Evolutionary conservation across 2,329 filamentous ascomycete genomes (phyloP).

Genomic region (Colletotrichum sp.): DNA sequence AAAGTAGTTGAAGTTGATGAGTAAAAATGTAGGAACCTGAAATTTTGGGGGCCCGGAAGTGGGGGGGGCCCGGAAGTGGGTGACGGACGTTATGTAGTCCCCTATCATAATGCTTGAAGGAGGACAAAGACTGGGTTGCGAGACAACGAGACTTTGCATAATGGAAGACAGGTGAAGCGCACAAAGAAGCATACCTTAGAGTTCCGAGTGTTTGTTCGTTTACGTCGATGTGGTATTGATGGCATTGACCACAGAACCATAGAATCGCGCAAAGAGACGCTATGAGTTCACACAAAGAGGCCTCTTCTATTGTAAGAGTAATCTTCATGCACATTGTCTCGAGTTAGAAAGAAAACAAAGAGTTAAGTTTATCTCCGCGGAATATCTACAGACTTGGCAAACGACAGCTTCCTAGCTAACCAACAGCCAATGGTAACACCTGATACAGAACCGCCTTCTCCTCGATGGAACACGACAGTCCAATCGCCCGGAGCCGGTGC

Average conservation of each 20-base stretch:
- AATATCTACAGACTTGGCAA: background rate
- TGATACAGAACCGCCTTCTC: conserved; percentile 24
- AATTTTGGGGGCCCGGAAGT: too few species aligned
- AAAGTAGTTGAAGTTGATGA: too few species aligned
- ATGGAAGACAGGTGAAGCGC: background rate
- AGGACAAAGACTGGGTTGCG: background rate
- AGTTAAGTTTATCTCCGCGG: background rate
- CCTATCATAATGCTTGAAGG: background rate
- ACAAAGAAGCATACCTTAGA: background rate
- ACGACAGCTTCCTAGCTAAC: conserved; percentile 35
- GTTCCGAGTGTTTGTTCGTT: background rate
- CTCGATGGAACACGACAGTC: conserved; percentile 40
- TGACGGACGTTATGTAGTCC: too few species aligned
- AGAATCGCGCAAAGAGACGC: background rate
- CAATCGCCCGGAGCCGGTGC: conserved; percentile 44
- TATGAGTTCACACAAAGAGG: background rate
- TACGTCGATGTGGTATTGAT: background rate
- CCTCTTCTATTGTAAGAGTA: background rate
- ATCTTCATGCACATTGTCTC: background rate
- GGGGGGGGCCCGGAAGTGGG: too few species aligned
- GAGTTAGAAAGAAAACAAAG: background rate
- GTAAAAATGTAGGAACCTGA: too few species aligned
- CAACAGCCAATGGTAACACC: conserved; percentile 42
- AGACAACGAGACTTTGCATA: background rate
- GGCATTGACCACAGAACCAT: background rate